Base-by-base conservation (phyloP, 768 basidiomycete species). In the Xerocomellus dryophilus region DNA sequence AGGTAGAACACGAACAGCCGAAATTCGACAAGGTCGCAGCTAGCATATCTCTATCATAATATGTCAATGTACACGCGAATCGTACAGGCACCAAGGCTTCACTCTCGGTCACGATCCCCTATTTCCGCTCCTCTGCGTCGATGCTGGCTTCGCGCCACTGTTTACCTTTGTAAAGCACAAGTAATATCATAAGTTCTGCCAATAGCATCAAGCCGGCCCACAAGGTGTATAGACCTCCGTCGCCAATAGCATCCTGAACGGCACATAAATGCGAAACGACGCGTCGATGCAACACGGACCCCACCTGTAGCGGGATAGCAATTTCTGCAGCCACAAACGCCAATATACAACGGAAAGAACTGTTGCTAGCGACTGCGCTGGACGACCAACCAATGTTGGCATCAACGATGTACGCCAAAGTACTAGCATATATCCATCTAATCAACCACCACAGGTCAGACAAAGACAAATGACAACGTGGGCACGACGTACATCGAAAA, bases 351-450 rank as follows among this genome's bases (percentile, higher is more conserved):
- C 93, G 81, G 68, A 89, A 86, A 20, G 80, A 80, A 44, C 85
- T 85, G 67, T 95, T 95, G 34, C 79, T 72, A 0, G 93, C 90
- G 7, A 84, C 81, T 0, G 89, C 91, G 2, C 82, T 83, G 0
- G 90, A 86, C 0, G 90, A 90, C 15, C 85, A 80, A 7, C 93
- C 93, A 3, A 77, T 75, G 61, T 95, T 97, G 9, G 91, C 83
- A 64, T 97, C 93, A 3, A 94, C 91, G 32, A 95, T 81, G 65
- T 93, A 95, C 0, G 93, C 86, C 31, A 97, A 73, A 0, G 88
- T 85, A 40, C 82, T 84, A 1, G 85, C 72, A 66, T 89, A 88
- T 46, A 85, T 82, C 69, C 76, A 76, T 65, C 80, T 83, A 14
- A 35, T 5, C n/a, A 35, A 15, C 9, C 8, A 31, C 8, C 0